Conservation (phyloP, 306 rosid genomes). For the Lotus japonicus region DNA sequence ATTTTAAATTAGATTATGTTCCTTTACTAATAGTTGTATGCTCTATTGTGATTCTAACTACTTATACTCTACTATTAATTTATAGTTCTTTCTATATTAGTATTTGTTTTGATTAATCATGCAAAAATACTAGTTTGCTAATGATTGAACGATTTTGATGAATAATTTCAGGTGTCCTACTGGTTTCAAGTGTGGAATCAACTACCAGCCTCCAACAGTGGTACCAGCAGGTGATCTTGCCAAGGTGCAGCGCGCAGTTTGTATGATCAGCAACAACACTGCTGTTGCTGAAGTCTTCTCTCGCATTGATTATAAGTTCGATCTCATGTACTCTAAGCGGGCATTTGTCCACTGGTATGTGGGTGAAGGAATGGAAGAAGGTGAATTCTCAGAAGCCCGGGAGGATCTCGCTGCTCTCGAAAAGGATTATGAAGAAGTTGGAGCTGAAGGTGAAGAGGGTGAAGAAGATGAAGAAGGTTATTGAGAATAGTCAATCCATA, state of each 20-base stretch:
- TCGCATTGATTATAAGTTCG: neutral
- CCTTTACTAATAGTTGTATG: neutral
- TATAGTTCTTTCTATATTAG: neutral
- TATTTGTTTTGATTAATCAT: neutral
- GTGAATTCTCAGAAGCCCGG: slow-evolving; percentile 58
- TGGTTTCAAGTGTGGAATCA: slow-evolving; percentile 66
- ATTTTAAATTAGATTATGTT: neutral
- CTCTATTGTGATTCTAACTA: neutral
- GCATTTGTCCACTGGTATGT: slow-evolving; percentile 67
- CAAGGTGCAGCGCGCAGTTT: slow-evolving; percentile 54
- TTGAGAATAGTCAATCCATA: no score
- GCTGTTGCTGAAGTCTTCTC: slow-evolving; percentile 50
- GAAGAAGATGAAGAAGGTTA: no score
- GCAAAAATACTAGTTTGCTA: neutral
- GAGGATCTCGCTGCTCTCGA: slow-evolving; percentile 63
- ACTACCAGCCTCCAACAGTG: slow-evolving; percentile 54
- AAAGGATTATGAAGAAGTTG: slow-evolving; percentile 53
- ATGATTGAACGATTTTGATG: neutral
- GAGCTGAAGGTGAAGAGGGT: no score
- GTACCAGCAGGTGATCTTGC: slow-evolving; percentile 70
- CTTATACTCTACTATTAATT: neutral
- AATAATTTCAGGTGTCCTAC: neutral
- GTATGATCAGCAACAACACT: slow-evolving; percentile 58
- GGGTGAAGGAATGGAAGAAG: slow-evolving; percentile 73
- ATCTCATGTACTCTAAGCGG: slow-evolving; percentile 21